Base-by-base conservation (phyloP, 352 stramenopile species). In the Blastocystis sp. region DNA sequence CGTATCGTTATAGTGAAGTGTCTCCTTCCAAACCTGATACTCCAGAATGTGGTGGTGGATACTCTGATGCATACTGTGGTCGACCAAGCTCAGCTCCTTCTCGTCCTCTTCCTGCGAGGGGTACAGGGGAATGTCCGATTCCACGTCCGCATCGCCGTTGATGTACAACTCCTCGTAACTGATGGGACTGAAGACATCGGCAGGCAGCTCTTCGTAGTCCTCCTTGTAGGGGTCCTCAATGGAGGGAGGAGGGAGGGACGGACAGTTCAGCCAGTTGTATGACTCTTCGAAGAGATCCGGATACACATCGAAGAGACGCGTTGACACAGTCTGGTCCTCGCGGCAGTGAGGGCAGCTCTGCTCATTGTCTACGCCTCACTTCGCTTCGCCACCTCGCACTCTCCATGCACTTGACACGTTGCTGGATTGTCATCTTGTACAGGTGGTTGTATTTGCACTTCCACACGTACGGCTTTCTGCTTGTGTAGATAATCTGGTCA, bases 181-280 rank as follows among this genome's bases (percentile, higher is more conserved):
- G 60, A 85, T 85, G 1, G 26, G 50, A 29, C 31, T 16, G n/a
- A 85, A 67, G n/a, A 45, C 74, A 31, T 85, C 74, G 26, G 39
- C 50, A 19, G 71, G 71, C n/a, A 81, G 24, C n/a, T n/a, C n/a
- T n/a, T n/a, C n/a, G n/a, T n/a, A n/a, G 31, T 65, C 19, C n/a
- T 0, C 9, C 24, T 6, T 16, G 6, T 1, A 0, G 45, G 66
- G 66, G 13, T 59, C 24, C 66, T 85, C 74, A 3, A 29, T 50
- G 45, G 74, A 41, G 4, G 31, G 74, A 50, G 74, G 37, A n/a
- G 74, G 51, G 2, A 85, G 33, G 3, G 74, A 67, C 37, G 31
- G 74, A 24, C 74, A 85, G 55, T 85, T 85, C 12, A 85, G 29
- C 74, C 74, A 85, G 61, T 85, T 85, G 45, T 85, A 85, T 2